A percentile compares a stretch with the other conserved stretches of the same genome.
These are phyloP conservation scores for Fusarium austroafricanum DNA, from an alignment of 2,329 filamentous ascomycete species.

Conservation along the genomic window DNA sequence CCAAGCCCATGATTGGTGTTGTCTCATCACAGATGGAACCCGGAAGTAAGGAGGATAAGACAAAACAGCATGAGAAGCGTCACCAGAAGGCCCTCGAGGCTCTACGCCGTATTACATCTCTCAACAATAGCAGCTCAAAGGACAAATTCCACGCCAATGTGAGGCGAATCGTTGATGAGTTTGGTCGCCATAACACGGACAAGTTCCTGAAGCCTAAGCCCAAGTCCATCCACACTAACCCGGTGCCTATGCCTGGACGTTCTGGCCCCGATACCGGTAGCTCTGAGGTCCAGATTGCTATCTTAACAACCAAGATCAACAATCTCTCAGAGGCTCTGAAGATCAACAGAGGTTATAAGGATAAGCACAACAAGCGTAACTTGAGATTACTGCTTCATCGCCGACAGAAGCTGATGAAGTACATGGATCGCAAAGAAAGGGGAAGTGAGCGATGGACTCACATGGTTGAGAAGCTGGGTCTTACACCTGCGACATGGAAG, in stretches of 20 bases:
- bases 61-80: slow-evolving; percentile 61
- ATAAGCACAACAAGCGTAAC: slow-evolving; percentile 95
- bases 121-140: slow-evolving; percentile 81
- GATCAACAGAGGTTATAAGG: slow-evolving; percentile 76
- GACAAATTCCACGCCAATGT: slow-evolving; percentile 86
- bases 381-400: slow-evolving; percentile 86
- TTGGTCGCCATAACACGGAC: slow-evolving; percentile 94
- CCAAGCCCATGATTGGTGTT: slow-evolving; percentile 63
- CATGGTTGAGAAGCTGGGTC: slow-evolving; percentile 83
- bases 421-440: slow-evolving; percentile 88
- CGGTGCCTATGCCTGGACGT: slow-evolving; percentile 62
- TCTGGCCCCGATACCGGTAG: slow-evolving; percentile 94
- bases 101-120: slow-evolving; percentile 79
- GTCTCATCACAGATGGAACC: slow-evolving; percentile 57
- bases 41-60: slow-evolving; percentile 50
- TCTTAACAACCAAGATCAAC: slow-evolving; percentile 93
- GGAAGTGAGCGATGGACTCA: slow-evolving; percentile 92
- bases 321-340: slow-evolving; percentile 79
- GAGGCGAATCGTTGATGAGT: slow-evolving; percentile 83
- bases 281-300: slow-evolving; percentile 96
- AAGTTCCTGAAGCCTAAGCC: slow-evolving; percentile 71
- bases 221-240: slow-evolving; percentile 56
- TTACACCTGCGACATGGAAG: slow-evolving; percentile 91
- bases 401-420: slow-evolving; percentile 87
- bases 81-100: slow-evolving; percentile 80